Evolutionary conservation across 768 basidiomycete species (phyloP), one percentile per base, ranked within the genome.

Genomic region (Artomyces pyxidatus): DNA sequence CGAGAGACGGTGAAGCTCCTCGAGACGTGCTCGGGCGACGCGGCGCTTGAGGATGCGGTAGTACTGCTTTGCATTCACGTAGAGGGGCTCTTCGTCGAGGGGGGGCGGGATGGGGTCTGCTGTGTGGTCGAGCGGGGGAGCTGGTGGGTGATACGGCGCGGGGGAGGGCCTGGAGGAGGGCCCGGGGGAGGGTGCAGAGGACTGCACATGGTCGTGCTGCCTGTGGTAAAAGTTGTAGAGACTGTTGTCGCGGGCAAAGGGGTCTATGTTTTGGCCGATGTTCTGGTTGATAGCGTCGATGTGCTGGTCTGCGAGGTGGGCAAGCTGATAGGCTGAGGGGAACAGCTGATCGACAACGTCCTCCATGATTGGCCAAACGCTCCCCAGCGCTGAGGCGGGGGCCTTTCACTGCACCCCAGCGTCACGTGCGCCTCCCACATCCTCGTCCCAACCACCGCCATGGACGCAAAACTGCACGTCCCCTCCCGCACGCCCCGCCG

Each of bases 41-140:
- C 96, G 78, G 54, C 96, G 78, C 72, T 98, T 97, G 67, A 99
- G 79, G 60, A 99, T 98, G 63, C 96, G 88, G 60, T 94, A 92
- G 65, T 98, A 99, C 69, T 99, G 96, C 64, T 99, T 99, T 51
- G 96, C 95, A 60, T 99, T 99, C 51, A 99, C 96, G 70, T 97
- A 97, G 58, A 99, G 83, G 23, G 96, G 95, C 65, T 99, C 95
- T 55, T 97, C 93, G 68, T 97, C 94, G 50, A 66, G 67, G 4
- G 58, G 30, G 60, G 49, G 59, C 55, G 54, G 63, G 59, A 27
- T 64, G 67, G 62, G 61, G 26, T 60, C 58, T 14, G 57, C 53
- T 6, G 43, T 46, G 1, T 37, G 37, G 32, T 43, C 42, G n/a
- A 38, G 42, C 7, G 40, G 38, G 17, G 61, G 54, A 25, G 54